Evolutionary conservation across 768 basidiomycete species (phyloP).

Genomic region (Podaxis mareebaensis): DNA sequence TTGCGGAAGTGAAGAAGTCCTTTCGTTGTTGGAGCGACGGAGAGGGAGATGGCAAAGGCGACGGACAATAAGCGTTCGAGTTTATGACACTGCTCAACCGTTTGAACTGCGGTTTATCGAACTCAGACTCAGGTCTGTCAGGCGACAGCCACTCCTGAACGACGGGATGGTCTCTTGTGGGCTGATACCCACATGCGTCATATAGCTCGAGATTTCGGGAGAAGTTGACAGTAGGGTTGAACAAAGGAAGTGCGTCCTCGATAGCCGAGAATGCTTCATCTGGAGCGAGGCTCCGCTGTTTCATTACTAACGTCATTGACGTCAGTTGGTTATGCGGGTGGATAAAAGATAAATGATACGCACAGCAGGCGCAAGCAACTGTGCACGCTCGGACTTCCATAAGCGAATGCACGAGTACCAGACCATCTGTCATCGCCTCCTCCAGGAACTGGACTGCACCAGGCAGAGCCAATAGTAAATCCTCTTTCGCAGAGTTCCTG

Average conservation of each 20-base stretch:
- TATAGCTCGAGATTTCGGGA: constrained; percentile 48
- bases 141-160: constrained; percentile 38
- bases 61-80: background rate
- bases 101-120: background rate
- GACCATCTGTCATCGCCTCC: constrained; percentile 41
- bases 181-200: constrained; percentile 38
- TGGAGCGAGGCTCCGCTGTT: constrained; percentile 34
- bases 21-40: background rate
- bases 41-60: background rate
- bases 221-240: constrained; percentile 49
- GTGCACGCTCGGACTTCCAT: constrained; percentile 57
- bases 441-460: constrained; percentile 46
- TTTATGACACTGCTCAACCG: background rate
- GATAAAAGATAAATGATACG: constrained; percentile 23
- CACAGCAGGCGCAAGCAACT: constrained; percentile 54
- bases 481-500: constrained; percentile 36
- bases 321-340: background rate
- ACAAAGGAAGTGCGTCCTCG: constrained; percentile 56
- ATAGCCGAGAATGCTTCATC: constrained; percentile 41
- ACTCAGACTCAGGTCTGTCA: background rate
- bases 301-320: constrained; percentile 45
- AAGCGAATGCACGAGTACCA: constrained; percentile 54
- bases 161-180: constrained; percentile 39
- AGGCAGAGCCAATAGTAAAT: constrained; percentile 46
- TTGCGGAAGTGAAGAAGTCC: background rate